phyloP scores from a whole-genome alignment of 2,329 filamentous ascomycete genomes.

The Trichoderma simmonsii region DNA sequence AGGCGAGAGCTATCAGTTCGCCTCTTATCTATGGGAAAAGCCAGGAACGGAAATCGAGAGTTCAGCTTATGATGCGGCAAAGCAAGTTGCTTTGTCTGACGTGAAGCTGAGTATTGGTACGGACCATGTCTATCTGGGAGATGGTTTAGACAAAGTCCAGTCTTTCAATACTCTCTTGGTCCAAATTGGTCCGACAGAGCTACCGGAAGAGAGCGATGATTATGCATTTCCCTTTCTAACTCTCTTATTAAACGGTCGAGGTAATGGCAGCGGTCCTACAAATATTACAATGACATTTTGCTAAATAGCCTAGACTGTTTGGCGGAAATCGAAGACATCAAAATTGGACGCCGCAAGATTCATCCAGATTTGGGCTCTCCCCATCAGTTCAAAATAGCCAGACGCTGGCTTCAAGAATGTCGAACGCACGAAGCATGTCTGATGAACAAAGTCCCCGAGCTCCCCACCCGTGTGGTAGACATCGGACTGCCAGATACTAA shows the following conservation, averaged over 20 bases:
- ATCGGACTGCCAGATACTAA: background rate
- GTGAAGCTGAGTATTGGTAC: background rate
- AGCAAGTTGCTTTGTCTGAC: background rate
- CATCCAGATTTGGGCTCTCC: background rate
- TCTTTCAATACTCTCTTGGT: background rate
- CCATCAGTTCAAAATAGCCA: background rate
- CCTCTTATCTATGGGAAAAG: background rate
- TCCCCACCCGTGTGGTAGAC: constrained; percentile 12
- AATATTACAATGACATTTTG: background rate
- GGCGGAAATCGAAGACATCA: background rate
- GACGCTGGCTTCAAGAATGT: background rate
- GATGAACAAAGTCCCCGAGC: background rate
- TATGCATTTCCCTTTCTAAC: background rate
- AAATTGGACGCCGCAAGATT: background rate
- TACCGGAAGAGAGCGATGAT: background rate
- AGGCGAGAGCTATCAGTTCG: background rate
- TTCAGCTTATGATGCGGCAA: background rate
- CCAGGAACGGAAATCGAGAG: background rate
- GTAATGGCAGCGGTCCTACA: background rate
- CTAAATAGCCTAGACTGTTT: background rate
- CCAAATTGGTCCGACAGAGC: background rate
- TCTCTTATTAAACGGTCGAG: background rate
- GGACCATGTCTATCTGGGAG: background rate
- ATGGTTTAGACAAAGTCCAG: background rate
- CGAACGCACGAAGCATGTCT: background rate